Base-by-base conservation (phyloP, 73 alveolate genomes). In the Uronychia setigera region DNA sequence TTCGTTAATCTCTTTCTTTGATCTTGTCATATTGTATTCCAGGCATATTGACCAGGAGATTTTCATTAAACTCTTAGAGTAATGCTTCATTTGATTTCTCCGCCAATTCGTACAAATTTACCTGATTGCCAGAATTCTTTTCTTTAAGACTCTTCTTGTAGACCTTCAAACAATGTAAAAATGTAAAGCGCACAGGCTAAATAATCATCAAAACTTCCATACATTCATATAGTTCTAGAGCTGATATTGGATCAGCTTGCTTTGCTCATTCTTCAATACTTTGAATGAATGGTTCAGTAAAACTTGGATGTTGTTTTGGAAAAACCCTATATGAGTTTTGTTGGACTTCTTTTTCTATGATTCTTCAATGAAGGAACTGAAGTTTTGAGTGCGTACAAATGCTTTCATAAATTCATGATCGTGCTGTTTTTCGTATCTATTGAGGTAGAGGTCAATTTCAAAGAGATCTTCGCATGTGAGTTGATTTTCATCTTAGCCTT, bases 351-450 rank as follows among this genome's bases (percentile, higher is more conserved):
- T 35, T 26, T 74, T 57, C 60, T 80, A 87, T 59, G 89, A 32
- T 26, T 87, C 93, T 31, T 87, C 93, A 67, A 87, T 87, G 58
- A 87, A 87, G 27, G 30, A 59, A 35, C 33, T 59, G 79, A 87
- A 87, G 77, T 85, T 60, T 33, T 87, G 85, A 14, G 93, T 87
- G 32, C 29, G 31, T 0, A 81, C 82, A 0, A 87, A 34, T 33
- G 67, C 77, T 58, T 80, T 78, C 89, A 87, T 87, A 33, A 87
- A 87, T 1, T 35, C 67, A 5, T 46, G 83, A 5, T 27, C 19
- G 58, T 74, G 33, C 75, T 32, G 31, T 1, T 75, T 78, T 0
- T 80, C 82, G 46, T 79, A 74, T 27, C 58, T 29, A 1, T 81
- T 60, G 60, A 87, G 76, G 76, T 87, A 87, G 35, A 14, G 77